Percentiles rank a stretch among this genome's conserved stretches.
phyloP scores from a whole-genome alignment of 177 flowering plant genomes.

The Telopea speciosissima region DNA sequence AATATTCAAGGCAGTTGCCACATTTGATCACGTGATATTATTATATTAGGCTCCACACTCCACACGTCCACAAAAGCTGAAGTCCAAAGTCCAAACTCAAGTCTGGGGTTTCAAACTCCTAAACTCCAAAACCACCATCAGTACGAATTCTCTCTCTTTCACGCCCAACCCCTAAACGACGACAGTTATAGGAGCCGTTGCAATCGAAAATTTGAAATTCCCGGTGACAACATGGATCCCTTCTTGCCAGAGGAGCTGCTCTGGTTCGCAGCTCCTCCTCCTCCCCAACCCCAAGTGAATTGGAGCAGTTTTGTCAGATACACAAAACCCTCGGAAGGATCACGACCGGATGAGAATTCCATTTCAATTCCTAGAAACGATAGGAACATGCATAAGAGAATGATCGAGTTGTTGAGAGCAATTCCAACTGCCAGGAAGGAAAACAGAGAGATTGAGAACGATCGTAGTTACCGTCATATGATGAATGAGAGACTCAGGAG shows the following conservation, averaged over 20 bases:
- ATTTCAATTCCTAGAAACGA: not conserved
- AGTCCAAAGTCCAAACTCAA: too few relatives aligned
- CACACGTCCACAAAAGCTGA: too few relatives aligned
- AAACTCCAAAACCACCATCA: too few relatives aligned
- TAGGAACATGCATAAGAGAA: conserved; percentile 34
- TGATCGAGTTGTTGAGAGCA: conserved; percentile 31
- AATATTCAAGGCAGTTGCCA: too few relatives aligned
- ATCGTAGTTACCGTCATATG: conserved; percentile 33
- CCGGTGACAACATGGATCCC: not conserved
- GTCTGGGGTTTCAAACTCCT: too few relatives aligned
- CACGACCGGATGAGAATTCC: not conserved
- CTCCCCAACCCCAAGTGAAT: not conserved
- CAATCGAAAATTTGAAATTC: conserved; percentile 4
- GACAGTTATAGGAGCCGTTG: not conserved
- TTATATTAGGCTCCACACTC: too few relatives aligned
- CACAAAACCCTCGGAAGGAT: conserved; percentile 7
- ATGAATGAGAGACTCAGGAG: conserved; percentile 47
- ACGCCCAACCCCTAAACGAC: not conserved
- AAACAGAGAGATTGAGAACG: conserved; percentile 13
- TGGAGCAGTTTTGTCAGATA: conserved; percentile 27
- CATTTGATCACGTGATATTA: too few relatives aligned
- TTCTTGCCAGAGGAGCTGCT: not conserved
- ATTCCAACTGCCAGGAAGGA: not conserved
- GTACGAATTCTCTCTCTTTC: too few relatives aligned
- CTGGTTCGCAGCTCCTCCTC: conserved; percentile 3